Evolutionary conservation across 352 stramenopile genomes (phyloP).

Genomic region (Pythium aristosporum): DNA sequence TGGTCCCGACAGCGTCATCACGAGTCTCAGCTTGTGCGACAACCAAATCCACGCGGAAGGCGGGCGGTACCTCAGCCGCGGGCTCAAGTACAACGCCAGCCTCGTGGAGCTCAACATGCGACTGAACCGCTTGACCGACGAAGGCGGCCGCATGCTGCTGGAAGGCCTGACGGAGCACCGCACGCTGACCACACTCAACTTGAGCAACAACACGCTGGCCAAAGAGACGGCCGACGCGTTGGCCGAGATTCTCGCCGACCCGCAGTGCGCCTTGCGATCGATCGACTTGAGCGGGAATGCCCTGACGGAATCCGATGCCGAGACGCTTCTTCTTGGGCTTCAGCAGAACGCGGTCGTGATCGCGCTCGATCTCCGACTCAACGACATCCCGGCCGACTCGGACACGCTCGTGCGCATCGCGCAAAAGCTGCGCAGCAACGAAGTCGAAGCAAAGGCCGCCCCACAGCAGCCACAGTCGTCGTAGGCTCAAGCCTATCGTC

Average conservation of each 20-base stretch:
- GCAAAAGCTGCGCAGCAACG: conserved; percentile 73
- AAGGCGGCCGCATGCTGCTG: conserved; percentile 86
- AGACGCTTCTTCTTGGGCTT: conserved; percentile 57
- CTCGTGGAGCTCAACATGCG: conserved; percentile 89
- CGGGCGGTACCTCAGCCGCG: conserved; percentile 87
- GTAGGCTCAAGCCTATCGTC: conserved; percentile 5
- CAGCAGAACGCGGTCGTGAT: conserved; percentile 59
- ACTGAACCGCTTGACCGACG: conserved; percentile 91
- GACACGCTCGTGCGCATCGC: conserved; percentile 63
- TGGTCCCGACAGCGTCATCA: conserved; percentile 87
- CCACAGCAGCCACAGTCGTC: neutral
- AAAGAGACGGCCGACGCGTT: conserved; percentile 72
- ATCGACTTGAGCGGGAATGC: conserved; percentile 86
- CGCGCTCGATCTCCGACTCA: conserved; percentile 78
- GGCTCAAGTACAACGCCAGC: conserved; percentile 88
- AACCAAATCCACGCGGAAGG: conserved; percentile 94
- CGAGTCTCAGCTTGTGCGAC: conserved; percentile 87
- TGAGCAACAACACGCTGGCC: conserved; percentile 82
- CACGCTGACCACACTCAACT: conserved; percentile 73
- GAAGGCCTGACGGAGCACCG: conserved; percentile 79
- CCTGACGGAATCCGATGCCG: conserved; percentile 59
- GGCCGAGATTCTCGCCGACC: conserved; percentile 68
- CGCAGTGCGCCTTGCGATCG: conserved; percentile 52
- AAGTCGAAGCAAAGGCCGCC: conserved; percentile 49
- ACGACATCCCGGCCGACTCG: conserved; percentile 64